Evolutionary conservation across 2,329 filamentous ascomycete species (phyloP).

Genomic region (Paraphoma chrysanthemicola): DNA sequence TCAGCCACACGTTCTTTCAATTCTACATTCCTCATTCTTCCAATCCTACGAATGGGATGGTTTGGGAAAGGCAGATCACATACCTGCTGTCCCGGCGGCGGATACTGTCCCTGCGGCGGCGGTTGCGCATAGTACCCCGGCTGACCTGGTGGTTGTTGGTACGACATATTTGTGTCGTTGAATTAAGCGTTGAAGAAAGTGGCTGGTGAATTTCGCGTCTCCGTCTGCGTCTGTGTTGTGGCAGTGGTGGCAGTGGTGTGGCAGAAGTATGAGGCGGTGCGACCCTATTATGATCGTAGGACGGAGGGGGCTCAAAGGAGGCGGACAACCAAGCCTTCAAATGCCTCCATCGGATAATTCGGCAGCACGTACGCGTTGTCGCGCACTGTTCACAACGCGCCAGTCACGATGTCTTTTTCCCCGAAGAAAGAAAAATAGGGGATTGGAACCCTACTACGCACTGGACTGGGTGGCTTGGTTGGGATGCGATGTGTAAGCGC

Average conservation of each 20-base stretch:
- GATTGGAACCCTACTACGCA: no score
- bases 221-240: conserved; percentile 4
- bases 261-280: conserved; percentile 17
- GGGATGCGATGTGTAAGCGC: conserved; percentile 7
- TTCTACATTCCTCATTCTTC: background rate
- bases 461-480: background rate
- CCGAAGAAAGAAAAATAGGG: no score
- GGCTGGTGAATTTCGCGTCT: conserved; percentile 21
- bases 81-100: conserved; percentile 40
- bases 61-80: background rate
- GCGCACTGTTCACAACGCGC: background rate
- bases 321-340: conserved; percentile 3
- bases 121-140: conserved; percentile 36
- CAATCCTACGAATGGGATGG: background rate
- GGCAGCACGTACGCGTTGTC: background rate
- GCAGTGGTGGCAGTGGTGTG: conserved; percentile 8
- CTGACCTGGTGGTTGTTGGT: conserved; percentile 15
- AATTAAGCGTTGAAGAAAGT: conserved; percentile 2
- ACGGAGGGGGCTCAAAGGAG: no score
- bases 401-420: background rate
- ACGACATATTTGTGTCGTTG: conserved; percentile 15
- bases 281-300: no score
- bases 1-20: conserved; percentile 2
- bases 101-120: conserved; percentile 34
- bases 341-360: background rate